Evolutionary conservation across 78 protist species (phyloP), one percentile per base, ranked within the genome.

Genomic region (Thecamonas trahens): DNA sequence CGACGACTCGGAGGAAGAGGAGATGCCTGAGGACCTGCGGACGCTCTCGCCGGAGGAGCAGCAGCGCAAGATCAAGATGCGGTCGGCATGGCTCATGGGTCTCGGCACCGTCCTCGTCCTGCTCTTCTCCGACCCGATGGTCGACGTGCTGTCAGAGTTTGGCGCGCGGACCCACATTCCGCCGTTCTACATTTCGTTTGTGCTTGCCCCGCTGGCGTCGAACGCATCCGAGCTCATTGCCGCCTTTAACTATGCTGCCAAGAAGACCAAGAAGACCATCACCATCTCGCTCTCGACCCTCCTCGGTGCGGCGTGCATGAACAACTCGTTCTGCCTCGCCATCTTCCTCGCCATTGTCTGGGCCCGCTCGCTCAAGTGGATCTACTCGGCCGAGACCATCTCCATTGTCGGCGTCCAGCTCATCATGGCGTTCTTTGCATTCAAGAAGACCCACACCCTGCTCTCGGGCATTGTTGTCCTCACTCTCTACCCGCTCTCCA

Each of bases 61-160:
- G 29, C 64, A 59, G 63, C 24, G 55, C 28, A 62, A 38, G 32
- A 62, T 76, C 35, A 53, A 44, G 26, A 31, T 70, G 8, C 50
- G 66, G 32, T 28, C 83, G 4, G 29, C 53, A 11, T 61, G 62
- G 62, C 22, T 32, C 59, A 31, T 90, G 79, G 58, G 47, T 9
- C 2, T 71, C 7, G 95, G 95, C 61, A 50, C 86, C 22, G 70
- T 45, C 0, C 47, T 87, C 45, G 89, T 87, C 17, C 47, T 82
- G 2, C 24, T 88, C 22, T 90, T 90, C 76, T 70, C 86, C 9
- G 95, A 90, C 57, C 93, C 95, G 24, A 87, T 90, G 91, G 90
- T 85, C 14, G 92, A 62, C 47, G 83, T 85, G n/a, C 45, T 90
- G 42, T 14, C 52, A 24, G 47, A 63, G 20, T 34, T 88, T 1